Percentiles rank a stretch among this genome's conserved stretches.
phyloP scores from a whole-genome alignment of 2,329 filamentous ascomycete genomes.

The Grosmannia clavigera region DNA sequence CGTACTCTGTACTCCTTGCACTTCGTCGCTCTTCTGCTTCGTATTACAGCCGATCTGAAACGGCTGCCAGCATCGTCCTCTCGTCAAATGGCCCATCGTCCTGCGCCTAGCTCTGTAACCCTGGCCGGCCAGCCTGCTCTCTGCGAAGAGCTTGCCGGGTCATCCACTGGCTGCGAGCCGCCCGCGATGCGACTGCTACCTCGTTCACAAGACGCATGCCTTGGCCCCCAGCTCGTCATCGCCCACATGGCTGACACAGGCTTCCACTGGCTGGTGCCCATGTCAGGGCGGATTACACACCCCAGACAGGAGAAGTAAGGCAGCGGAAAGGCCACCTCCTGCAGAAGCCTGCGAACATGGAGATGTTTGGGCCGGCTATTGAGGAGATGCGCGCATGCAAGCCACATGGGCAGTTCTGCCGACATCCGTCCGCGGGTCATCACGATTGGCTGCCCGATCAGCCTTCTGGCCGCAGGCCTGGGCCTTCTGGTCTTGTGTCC shows the following conservation, averaged over 20 bases:
- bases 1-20: too few relatives aligned
- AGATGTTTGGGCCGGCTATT: too few relatives aligned
- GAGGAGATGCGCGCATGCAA: neutral
- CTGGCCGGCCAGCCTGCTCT: neutral
- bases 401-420: neutral
- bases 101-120: neutral
- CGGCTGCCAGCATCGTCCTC: neutral
- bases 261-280: too few relatives aligned
- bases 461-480: neutral
- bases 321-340: neutral
- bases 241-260: too few relatives aligned
- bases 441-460: neutral
- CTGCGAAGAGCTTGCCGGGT: neutral
- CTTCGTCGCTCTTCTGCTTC: too few relatives aligned
- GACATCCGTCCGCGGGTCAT: neutral
- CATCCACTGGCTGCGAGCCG: constrained; percentile 4
- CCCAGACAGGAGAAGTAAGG: neutral
- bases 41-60: constrained; percentile 4
- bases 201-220: neutral
- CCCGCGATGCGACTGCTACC: constrained; percentile 2
- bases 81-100: neutral
- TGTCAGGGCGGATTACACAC: too few relatives aligned
- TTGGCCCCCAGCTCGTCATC: too few relatives aligned
- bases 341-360: too few relatives aligned
- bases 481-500: neutral